Evolutionary conservation across 768 basidiomycete species (phyloP).

Genomic region (Lactarius trivialis): DNA sequence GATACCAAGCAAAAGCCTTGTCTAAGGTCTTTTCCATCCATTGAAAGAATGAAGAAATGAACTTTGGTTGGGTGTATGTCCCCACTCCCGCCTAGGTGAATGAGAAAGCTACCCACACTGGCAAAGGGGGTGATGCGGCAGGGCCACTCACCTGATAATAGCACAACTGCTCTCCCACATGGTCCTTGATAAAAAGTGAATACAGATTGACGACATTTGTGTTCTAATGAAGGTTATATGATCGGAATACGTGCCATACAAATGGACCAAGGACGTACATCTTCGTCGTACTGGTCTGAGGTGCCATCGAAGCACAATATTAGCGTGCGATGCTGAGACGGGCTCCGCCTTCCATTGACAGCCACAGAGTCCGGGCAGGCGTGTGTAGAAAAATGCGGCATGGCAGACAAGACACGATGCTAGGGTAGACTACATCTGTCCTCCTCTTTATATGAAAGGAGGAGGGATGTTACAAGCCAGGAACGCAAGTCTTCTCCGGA

Average conservation of each 20-base stretch:
- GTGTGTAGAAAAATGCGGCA: not conserved
- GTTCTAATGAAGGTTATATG: no score
- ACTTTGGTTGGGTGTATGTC: constrained; percentile 56
- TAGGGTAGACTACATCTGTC: no score
- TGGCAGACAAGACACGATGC: not conserved
- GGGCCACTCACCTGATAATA: no score
- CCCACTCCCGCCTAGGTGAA: no score
- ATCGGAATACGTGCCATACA: not conserved
- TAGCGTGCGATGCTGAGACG: constrained; percentile 1
- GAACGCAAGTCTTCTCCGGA: not conserved
- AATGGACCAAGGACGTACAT: not conserved
- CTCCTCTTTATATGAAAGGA: not conserved
- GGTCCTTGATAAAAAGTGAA: constrained; percentile 30
- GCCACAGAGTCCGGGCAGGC: not conserved
- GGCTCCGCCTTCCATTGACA: not conserved
- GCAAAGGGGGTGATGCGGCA: no score
- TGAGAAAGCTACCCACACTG: not conserved
- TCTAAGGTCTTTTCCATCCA: constrained; percentile 59
- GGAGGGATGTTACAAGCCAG: not conserved
- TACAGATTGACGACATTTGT: constrained; percentile 37
- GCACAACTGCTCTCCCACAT: constrained; percentile 31
- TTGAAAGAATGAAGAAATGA: constrained; percentile 51
- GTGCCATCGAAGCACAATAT: constrained; percentile 20
- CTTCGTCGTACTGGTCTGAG: constrained; percentile 1
- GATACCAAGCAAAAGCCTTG: constrained; percentile 67